Percentiles rank a stretch among this genome's conserved stretches.
phyloP scores from a whole-genome alignment of 345 rosid species.

The Gossypium longicalyx region DNA sequence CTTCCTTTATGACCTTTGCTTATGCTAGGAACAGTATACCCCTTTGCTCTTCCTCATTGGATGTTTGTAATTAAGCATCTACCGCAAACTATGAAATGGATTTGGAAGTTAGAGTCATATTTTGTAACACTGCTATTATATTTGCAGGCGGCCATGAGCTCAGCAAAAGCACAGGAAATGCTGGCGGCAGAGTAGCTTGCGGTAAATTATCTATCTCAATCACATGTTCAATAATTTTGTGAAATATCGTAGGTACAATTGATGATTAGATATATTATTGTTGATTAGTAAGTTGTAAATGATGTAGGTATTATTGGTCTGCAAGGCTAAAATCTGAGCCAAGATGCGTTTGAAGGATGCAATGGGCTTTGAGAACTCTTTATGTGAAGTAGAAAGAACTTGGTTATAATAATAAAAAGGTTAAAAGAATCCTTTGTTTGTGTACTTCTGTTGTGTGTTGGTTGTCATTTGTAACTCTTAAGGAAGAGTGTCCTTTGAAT shows the following conservation, averaged over 20 bases:
- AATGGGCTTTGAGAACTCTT: not conserved
- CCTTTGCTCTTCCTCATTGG: not conserved
- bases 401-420: not conserved
- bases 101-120: not conserved
- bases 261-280: not conserved
- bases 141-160: constrained; percentile 88
- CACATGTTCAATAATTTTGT: not conserved
- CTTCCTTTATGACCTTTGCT: not conserved
- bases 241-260: not conserved
- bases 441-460: not conserved
- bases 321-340: constrained; percentile 34
- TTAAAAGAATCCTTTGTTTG: not conserved
- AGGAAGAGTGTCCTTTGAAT: not conserved
- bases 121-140: constrained; percentile 1
- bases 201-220: constrained; percentile 41
- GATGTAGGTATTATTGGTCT: constrained; percentile 53
- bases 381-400: not conserved
- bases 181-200: constrained; percentile 86
- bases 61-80: not conserved
- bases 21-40: not conserved
- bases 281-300: not conserved
- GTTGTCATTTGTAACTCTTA: not conserved
- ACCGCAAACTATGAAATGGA: not conserved
- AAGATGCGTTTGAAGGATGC: not conserved
- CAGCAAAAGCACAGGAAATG: constrained; percentile 84